These are phyloP conservation scores for Cydonia oblonga DNA, from an alignment of 331 rosid species.

Conservation along the genomic window DNA sequence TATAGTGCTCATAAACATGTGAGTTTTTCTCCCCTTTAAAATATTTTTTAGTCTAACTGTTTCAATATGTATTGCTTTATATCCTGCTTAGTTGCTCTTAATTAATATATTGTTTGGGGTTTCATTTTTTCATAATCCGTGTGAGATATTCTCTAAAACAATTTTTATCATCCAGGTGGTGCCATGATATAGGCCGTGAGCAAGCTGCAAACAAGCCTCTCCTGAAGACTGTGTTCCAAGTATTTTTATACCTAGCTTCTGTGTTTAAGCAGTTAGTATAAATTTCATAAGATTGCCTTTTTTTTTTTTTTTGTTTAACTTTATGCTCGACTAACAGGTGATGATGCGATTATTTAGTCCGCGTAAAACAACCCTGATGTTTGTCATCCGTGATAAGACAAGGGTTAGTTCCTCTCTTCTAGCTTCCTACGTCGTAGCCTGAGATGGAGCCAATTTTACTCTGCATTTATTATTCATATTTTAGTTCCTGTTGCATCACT, in stretches of 20 bases:
- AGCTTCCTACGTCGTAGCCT: not conserved
- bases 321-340: conserved; percentile 42
- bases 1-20: conserved; percentile 95
- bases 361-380: conserved; percentile 87
- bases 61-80: not conserved
- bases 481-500: not conserved
- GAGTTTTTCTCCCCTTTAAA: conserved; percentile 7
- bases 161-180: conserved; percentile 63
- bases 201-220: conserved; percentile 99
- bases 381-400: conserved; percentile 97
- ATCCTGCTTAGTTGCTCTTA: not conserved
- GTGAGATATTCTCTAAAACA: conserved; percentile 1
- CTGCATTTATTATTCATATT: not conserved
- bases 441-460: not conserved
- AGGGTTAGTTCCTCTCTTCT: conserved; percentile 47
- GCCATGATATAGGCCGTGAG: conserved; percentile 99
- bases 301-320: not conserved
- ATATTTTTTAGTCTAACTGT: not conserved
- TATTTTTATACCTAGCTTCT: conserved; percentile 16
- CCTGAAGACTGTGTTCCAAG: conserved; percentile 94
- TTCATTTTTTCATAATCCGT: not conserved
- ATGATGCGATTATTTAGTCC: conserved; percentile 99
- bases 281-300: not conserved
- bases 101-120: not conserved
- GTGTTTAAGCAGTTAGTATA: not conserved